Evolutionary conservation across 2,329 filamentous ascomycete species (phyloP), one percentile per base, ranked within the genome.

Genomic region (Pestalotiopsis sp.): DNA sequence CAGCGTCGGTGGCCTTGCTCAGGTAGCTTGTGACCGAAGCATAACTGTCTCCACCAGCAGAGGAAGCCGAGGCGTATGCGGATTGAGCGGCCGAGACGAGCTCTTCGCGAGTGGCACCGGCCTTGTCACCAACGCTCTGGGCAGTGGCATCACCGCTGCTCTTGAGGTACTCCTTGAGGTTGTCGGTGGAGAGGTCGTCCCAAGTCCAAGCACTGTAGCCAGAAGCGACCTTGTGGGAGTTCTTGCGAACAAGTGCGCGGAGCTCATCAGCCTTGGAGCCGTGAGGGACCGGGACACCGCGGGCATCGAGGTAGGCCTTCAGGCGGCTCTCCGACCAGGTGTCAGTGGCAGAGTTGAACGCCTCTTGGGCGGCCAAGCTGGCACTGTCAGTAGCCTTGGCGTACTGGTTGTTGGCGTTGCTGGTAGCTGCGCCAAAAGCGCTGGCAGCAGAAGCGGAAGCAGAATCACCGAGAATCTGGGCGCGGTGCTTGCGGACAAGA

Each of bases 401-500:
- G 75, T 88, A 95, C 76, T 93, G 82, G 77, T 96, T 95, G 68
- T 91, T 90, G 63, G 92, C 93, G 70, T 86, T 91, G 62, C 90
- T 90, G 14, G 92, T 94, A 52, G 92, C 92, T 69, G 92, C 92
- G 68, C 92, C 92, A 70, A 87, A 90, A 4, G 87, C 86, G 25
- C 88, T 89, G 36, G 87, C 83, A 49, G 87, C 88, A 25, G 87
- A 87, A 27, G 81, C 86, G 11, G 84, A 79, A 13, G 88, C 80
- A 64, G 87, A 92, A 75, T 94, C 91, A 69, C 90, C 91, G 20
- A 91, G 84, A 60, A 95, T 84, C 69, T 90, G 84, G 69, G 92
- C 91, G 69, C 93, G 91, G 82, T 97, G 89, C 86, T 96, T 97
- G 78, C 95, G 94, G 71, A 95, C 92, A 71, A 98, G 88, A 66